Evolutionary conservation across 768 basidiomycete species (phyloP).

Genomic region (Suillus alpinus): DNA sequence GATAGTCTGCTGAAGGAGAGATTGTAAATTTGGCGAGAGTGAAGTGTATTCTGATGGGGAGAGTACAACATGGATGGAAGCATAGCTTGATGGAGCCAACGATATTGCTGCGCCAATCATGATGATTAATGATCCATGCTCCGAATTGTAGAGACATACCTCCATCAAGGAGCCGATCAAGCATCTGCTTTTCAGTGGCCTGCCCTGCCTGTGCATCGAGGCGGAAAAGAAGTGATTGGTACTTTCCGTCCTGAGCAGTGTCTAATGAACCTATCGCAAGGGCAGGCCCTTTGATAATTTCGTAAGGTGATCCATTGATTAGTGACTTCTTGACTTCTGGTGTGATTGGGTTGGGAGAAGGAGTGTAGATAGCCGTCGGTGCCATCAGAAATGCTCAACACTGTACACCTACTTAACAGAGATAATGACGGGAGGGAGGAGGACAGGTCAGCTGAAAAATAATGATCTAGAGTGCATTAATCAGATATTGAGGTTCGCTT

Average conservation of each 20-base stretch:
- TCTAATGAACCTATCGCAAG: conserved; percentile 76
- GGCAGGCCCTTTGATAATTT: conserved; percentile 40
- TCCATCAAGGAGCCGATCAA: conserved; percentile 79
- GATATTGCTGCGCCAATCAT: conserved; percentile 47
- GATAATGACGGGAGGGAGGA: background rate
- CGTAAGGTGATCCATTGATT: background rate
- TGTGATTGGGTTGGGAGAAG: conserved; percentile 14
- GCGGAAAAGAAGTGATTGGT: conserved; percentile 65
- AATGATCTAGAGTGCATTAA: conserved; percentile 9
- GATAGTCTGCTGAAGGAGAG: conserved; percentile 60
- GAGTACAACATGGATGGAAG: conserved; percentile 69
- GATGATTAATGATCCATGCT: background rate
- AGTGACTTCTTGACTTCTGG: conserved; percentile 16
- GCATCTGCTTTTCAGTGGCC: conserved; percentile 72
- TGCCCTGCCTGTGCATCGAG: conserved; percentile 45
- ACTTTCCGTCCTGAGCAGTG: conserved; percentile 77
- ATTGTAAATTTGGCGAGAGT: conserved; percentile 49
- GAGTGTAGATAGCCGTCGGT: conserved; percentile 51
- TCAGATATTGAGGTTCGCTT: conserved; percentile 17
- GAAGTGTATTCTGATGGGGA: conserved; percentile 58
- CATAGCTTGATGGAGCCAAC: conserved; percentile 52
- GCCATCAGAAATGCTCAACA: conserved; percentile 42
- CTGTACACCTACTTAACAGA: background rate
- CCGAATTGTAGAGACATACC: conserved; percentile 45
- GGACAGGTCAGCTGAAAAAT: background rate